A percentile compares a stretch with the other conserved stretches of the same genome.
These are phyloP conservation scores for Ganoderma multipileum DNA, from an alignment of 1,284 basidiomycete species.

Conservation along the genomic window DNA sequence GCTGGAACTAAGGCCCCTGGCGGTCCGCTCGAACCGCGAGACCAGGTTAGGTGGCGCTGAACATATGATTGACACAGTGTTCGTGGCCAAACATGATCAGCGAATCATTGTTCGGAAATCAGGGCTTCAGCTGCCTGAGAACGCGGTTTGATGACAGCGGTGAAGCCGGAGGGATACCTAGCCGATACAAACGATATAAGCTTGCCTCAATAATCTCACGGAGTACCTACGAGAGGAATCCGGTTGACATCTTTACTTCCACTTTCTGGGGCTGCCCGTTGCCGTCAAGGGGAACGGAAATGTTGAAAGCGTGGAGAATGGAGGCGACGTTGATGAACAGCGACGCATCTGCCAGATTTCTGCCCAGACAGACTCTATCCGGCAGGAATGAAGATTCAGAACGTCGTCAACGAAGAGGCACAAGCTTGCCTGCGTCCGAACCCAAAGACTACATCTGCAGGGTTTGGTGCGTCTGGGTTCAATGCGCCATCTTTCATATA, in stretches of 20 bases:
- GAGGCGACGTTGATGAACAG: slow-evolving; percentile 24
- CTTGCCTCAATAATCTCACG: not conserved
- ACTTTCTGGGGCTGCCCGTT: slow-evolving; percentile 18
- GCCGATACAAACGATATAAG: not conserved
- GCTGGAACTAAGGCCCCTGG: not conserved
- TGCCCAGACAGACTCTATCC: slow-evolving; percentile 21
- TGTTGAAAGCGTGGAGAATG: slow-evolving; percentile 22
- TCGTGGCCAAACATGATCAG: not conserved
- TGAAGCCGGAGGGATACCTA: slow-evolving; percentile 19
- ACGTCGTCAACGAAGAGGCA: not conserved
- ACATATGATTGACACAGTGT: not conserved
- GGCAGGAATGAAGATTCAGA: not conserved
- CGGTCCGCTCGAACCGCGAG: not conserved
- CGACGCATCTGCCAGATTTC: slow-evolving; percentile 18
- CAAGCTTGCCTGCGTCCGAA: slow-evolving; percentile 42
- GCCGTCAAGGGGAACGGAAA: slow-evolving; percentile 15
- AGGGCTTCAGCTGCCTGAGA: slow-evolving; percentile 13
- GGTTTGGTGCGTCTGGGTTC: slow-evolving; percentile 36
- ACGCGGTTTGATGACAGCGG: slow-evolving; percentile 14
- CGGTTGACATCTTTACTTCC: slow-evolving; percentile 10
- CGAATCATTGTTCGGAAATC: not conserved
- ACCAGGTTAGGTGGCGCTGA: not conserved
- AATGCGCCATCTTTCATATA: slow-evolving; percentile 43
- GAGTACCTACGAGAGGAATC: slow-evolving; percentile 23
- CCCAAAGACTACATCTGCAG: slow-evolving; percentile 39